Conservation (phyloP, 140 eudicot genomes). For the Anethum foeniculum region DNA sequence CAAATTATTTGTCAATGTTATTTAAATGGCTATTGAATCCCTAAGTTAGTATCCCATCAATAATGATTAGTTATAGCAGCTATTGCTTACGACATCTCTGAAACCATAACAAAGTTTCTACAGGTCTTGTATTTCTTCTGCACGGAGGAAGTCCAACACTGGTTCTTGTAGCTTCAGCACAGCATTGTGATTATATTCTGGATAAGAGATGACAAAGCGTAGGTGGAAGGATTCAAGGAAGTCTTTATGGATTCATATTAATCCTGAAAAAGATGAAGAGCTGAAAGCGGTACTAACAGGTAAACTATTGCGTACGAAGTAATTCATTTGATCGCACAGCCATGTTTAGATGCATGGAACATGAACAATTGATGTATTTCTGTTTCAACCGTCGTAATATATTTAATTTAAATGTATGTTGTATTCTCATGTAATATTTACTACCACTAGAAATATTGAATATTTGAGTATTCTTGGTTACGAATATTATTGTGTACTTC, state of each 20-base stretch:
- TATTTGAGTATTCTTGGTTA: neutral
- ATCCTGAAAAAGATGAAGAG: conserved; percentile 56
- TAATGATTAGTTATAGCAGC: neutral
- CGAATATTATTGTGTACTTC: neutral
- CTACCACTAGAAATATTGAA: neutral
- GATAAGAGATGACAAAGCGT: conserved; percentile 38
- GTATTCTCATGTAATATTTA: neutral
- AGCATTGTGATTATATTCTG: neutral
- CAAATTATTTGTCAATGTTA: too few relatives aligned
- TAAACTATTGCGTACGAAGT: conserved; percentile 11
- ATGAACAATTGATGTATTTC: neutral
- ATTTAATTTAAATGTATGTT: neutral
- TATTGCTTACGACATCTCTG: neutral
- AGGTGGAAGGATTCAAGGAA: conserved; percentile 32
- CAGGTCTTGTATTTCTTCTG: neutral
- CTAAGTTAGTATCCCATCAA: neutral
- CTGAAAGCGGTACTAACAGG: conserved; percentile 47
- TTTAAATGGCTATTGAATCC: neutral
- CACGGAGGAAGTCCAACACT: neutral
- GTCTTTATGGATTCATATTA: conserved; percentile 42
- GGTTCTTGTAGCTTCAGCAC: neutral
- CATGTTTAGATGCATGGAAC: neutral
- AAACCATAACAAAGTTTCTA: neutral
- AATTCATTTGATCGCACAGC: neutral
- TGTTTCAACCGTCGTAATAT: too few relatives aligned